Evolutionary conservation across 2,329 filamentous ascomycete genomes (phyloP).

Genomic region (Waltergamsia citrina): DNA sequence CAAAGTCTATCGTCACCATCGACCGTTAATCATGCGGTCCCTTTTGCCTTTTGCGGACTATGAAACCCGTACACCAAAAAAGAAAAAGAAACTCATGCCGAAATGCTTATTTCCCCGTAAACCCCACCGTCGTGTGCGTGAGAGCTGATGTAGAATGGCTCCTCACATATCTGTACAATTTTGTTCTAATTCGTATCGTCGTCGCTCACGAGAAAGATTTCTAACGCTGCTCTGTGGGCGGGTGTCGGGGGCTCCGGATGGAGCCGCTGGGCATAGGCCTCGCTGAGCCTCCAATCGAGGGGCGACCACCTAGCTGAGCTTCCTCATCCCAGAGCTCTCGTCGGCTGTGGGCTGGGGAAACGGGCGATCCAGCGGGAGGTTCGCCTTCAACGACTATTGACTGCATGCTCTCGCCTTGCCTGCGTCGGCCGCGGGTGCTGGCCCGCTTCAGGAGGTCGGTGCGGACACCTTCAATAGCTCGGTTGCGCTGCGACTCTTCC

Average conservation of each 20-base stretch:
- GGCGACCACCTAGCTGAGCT: constrained; percentile 20
- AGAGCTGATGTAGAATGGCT: no score
- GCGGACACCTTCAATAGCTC: constrained; percentile 25
- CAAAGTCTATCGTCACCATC: no score
- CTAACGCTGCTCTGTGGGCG: constrained; percentile 15
- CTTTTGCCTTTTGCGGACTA: no score
- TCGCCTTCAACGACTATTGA: constrained; percentile 15
- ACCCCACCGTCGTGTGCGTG: no score
- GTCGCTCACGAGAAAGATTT: constrained; percentile 10
- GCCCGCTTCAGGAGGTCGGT: constrained; percentile 26
- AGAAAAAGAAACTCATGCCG: no score
- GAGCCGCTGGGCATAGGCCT: no score
- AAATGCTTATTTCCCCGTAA: no score
- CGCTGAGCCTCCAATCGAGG: no score
- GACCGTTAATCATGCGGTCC: no score
- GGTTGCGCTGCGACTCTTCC: constrained; percentile 1
- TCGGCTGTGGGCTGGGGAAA: constrained; percentile 16
- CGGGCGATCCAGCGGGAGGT: constrained; percentile 3
- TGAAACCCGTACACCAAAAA: no score
- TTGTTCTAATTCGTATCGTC: constrained; percentile 5
- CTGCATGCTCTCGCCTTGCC: constrained; percentile 35
- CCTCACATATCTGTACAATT: no score
- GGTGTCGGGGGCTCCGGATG: constrained; percentile 7
- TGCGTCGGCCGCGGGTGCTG: constrained; percentile 38
- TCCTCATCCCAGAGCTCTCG: constrained; percentile 32